Base-by-base conservation (phyloP, 1,284 basidiomycete species). In the Porodaedalea pini region DNA sequence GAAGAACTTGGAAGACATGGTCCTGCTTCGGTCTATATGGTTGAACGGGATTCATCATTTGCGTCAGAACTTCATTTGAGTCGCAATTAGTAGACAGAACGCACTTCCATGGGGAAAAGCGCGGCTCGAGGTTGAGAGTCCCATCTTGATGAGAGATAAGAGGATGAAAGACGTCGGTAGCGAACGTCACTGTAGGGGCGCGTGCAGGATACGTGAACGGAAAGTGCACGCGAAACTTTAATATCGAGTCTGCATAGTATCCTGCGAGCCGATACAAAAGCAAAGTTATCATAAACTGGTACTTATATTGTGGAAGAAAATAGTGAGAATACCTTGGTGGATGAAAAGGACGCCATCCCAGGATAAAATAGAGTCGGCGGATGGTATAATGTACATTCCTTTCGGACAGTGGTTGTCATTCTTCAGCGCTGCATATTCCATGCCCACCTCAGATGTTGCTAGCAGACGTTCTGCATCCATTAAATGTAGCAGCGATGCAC, bases 311-410 rank as follows among this genome's bases (percentile, higher is more conserved):
- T 34, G 13, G 32, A 34, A 31, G 15, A n/a, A 10, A 21, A 36
- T 47, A 45, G 4, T n/a, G n/a, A n/a, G n/a, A 55, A 41, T 54
- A 85, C 92, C 92, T 78, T 88, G 83, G 68, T 94, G 93, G 23
- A 94, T 81, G 70, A 94, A 95, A 63, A 93, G 81, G 11, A 92
- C 86, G 4, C 80, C 88, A 57, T 92, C 85, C 93, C 92, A 95
- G 41, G 83, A 71, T 61, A 87, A 72, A 8, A 88, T 68, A 53
- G 74, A 82, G 48, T 84, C 83, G 11, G 71, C 65, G 0, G 87
- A 86, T 1, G 92, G 92, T 2, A 83, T 76, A 40, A 93, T 71
- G 66, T 94, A 94, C 73, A 94, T 85, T 53, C 87, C 92, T n/a
- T 84, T 73, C 2, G 92, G 92, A 64, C 89, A 93, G 70, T 92